Evolutionary conservation across 345 rosid genomes (phyloP), one percentile per base, ranked within the genome.

Genomic region (Excoecaria agallocha): DNA sequence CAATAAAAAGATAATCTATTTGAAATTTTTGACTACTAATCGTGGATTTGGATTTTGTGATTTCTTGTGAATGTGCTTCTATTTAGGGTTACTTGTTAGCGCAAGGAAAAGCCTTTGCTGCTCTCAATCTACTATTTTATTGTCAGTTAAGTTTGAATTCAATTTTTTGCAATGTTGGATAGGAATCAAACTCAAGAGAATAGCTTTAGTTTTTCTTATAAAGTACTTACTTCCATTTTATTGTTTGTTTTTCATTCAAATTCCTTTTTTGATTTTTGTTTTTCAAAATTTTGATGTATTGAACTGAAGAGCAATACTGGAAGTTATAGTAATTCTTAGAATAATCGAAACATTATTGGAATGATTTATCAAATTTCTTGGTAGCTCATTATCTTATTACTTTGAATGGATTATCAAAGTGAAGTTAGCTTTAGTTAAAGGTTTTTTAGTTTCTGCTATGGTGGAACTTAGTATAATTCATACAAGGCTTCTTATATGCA

Each of bases 111-210:
- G n/a, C n/a, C n/a, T n/a, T n/a, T n/a, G n/a, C n/a, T n/a, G n/a
- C n/a, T n/a, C n/a, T n/a, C n/a, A n/a, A n/a, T 13, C 55, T 80
- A 15, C 2, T 25, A 4, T 55, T 6, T 51, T 7, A 22, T 12
- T 30, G 19, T 66, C 35, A 45, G 30, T 17, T 19, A 8, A 17
- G 66, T 54, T 5, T 58, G 64, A 8, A 20, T 20, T 20, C 39
- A 35, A 38, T 43, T 76, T 77, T 70, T 66, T 64, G 38, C 88
- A 91, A 98, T 95, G 58, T 69, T 85, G 85, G 95, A 91, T 65
- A 90, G 96, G 51, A 86, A 82, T 76, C 97, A 91, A 61, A 69
- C 92, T 50, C 93, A 86, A 58, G 97, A 89, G 81, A 90, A 88
- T 83, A 79, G 96, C 90, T 95, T 85, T 85, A 91, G 96, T 86